Evolutionary conservation across 1,284 basidiomycete genomes (phyloP).

Genomic region (Exsudoporus floridanus): DNA sequence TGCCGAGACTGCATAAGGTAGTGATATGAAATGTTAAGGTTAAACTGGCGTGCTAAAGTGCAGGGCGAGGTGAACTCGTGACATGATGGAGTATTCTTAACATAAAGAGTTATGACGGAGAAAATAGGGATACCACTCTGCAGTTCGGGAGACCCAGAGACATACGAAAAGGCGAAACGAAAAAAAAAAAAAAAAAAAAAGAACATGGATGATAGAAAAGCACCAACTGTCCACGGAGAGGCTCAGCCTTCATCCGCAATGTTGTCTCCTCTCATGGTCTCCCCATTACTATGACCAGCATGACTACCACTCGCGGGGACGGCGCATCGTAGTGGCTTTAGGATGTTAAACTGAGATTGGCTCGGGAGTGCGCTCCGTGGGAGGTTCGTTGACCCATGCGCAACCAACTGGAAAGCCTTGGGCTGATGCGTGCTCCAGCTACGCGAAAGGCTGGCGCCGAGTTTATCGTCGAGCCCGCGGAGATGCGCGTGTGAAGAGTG

Average conservation of each 20-base stretch:
- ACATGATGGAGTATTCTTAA: constrained; percentile 21
- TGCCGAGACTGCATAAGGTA: constrained; percentile 31
- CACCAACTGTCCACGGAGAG: constrained; percentile 19
- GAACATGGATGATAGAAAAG: background rate
- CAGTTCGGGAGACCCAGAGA: constrained; percentile 1
- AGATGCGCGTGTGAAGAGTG: constrained; percentile 9
- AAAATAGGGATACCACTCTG: background rate
- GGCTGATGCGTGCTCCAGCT: constrained; percentile 56
- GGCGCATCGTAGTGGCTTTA: constrained; percentile 23
- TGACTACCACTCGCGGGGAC: constrained; percentile 2
- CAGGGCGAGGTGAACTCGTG: constrained; percentile 6
- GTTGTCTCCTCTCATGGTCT: constrained; percentile 15
- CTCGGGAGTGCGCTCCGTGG: constrained; percentile 58
- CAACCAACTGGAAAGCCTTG: constrained; percentile 42
- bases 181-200: background rate
- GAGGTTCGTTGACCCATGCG: constrained; percentile 35
- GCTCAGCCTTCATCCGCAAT: constrained; percentile 35
- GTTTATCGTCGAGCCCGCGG: constrained; percentile 42
- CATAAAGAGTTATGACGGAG: constrained; percentile 1
- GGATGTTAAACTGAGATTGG: constrained; percentile 48
- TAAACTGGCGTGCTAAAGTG: constrained; percentile 22
- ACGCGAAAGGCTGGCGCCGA: constrained; percentile 56
- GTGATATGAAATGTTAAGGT: constrained; percentile 8
- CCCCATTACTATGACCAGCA: constrained; percentile 11
- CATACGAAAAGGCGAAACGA: background rate